Evolutionary conservation across 371 early-diverging fungal genomes (phyloP), one percentile per base, ranked within the genome.

Genomic region (Blakeslea trispora): DNA sequence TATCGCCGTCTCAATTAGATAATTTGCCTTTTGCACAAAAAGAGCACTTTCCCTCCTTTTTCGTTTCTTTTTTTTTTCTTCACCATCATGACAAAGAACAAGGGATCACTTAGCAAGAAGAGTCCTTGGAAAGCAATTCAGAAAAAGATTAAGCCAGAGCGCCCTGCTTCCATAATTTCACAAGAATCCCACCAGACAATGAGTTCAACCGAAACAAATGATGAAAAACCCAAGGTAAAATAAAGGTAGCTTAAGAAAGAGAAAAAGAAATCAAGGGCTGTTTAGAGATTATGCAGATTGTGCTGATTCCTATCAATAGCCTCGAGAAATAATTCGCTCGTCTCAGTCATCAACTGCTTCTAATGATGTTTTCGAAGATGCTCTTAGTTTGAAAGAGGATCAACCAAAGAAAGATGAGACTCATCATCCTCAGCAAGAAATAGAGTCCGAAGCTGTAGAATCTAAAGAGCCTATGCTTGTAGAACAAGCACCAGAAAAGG

Each of bases 361-460:
- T 10, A 61, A 58, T 24, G 61, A 54, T 32, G 55, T 49, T 39
- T 66, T 61, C 37, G 57, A 61, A 45, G 61, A 61, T 35, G 66
- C 57, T 24, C 37, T 56, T 14, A 39, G 41, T 31, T 18, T 52
- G 7, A 50, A 56, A 3, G 59, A 64, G 9, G 64, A 63, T 13
- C 54, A 41, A 21, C 48, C 28, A 28, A 28, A 59, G 22, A 56
- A 64, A 15, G 66, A 66, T 39, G 62, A 66, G 35, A 62, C 58
- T 32, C 55, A 66, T 23, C 61, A 57, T 42, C 61, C 55, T 13
- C 62, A 66, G 50, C 50, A 61, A 14, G 61, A 60, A 28, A 39
- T 39, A 43, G 50, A 58, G 22, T 45, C 28, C 15, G 19, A 22
- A 43, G 42, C 51, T 4, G 39, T 54, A 14, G 43, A 55, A 13